phyloP scores from a whole-genome alignment of 2,329 filamentous ascomycete species.

The Drechslerella dactyloides region DNA sequence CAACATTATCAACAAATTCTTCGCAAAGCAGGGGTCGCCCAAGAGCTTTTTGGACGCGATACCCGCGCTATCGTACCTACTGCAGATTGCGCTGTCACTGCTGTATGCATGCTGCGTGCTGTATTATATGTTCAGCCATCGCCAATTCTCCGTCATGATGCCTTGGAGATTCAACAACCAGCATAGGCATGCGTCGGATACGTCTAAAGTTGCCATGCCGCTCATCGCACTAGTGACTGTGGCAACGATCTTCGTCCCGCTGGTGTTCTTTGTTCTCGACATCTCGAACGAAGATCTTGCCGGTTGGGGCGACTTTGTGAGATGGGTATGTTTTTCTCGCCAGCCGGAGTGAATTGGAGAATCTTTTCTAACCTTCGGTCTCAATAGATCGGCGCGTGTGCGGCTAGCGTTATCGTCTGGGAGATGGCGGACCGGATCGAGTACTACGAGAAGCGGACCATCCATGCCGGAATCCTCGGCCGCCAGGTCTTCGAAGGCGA shows the following conservation, averaged over 20 bases:
- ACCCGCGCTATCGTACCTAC: conserved; percentile 87
- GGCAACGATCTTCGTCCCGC: conserved; percentile 81
- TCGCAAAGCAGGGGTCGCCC: conserved; percentile 68
- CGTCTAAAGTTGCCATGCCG: conserved; percentile 49
- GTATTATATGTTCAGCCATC: conserved; percentile 76
- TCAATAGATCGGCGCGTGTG: conserved; percentile 74
- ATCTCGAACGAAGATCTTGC: conserved; percentile 84
- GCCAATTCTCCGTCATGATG: conserved; percentile 51
- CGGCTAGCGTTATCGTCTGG: conserved; percentile 96
- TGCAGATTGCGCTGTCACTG: conserved; percentile 82
- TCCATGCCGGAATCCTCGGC: conserved; percentile 89
- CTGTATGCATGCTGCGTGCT: conserved; percentile 93
- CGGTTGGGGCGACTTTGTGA: conserved; percentile 92
- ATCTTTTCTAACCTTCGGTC: conserved; percentile 6
- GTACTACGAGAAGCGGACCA: conserved; percentile 86
- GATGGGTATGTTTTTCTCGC: conserved; percentile 68
- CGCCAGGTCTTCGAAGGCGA: conserved; percentile 92
- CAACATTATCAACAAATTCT: conserved; percentile 87
- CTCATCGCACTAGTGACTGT: conserved; percentile 80
- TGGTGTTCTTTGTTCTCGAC: conserved; percentile 92
- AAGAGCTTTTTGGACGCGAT: conserved; percentile 85
- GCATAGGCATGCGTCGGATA: conserved; percentile 36
- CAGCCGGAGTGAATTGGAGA: background rate
- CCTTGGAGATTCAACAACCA: conserved; percentile 46
- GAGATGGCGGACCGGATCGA: conserved; percentile 97